A percentile compares a stretch with the other conserved stretches of the same genome.
These are phyloP conservation scores for Solanum verrucosum DNA, from an alignment of 257 asterid genomes.

Conservation along the genomic window DNA sequence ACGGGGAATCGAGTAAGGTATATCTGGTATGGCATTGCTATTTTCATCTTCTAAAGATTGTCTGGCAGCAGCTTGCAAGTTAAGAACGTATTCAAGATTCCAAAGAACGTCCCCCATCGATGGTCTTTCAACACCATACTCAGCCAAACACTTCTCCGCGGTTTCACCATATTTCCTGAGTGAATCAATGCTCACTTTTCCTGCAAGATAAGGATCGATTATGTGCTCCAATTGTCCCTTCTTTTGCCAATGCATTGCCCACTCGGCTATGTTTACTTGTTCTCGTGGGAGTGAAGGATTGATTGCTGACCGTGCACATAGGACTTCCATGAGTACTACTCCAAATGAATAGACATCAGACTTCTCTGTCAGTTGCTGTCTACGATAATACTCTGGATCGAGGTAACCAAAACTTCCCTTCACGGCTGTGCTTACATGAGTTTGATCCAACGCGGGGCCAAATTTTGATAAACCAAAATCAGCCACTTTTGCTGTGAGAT, in stretches of 20 bases:
- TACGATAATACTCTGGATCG: conserved; percentile 23
- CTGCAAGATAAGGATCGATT: conserved; percentile 13
- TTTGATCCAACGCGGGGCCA: conserved; percentile 21
- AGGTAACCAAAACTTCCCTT: conserved; percentile 29
- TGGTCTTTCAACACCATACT: conserved; percentile 25
- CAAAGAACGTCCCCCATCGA: conserved; percentile 32
- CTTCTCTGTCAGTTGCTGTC: conserved; percentile 24
- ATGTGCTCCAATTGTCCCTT: conserved; percentile 19
- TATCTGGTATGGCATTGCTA: conserved; percentile 11
- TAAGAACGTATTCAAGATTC: conserved; percentile 23
- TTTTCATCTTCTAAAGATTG: conserved; percentile 3
- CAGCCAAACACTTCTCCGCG: conserved; percentile 25
- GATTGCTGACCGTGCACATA: conserved; percentile 25
- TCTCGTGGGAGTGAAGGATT: conserved; percentile 23
- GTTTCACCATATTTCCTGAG: conserved; percentile 20
- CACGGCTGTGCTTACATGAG: conserved; percentile 20
- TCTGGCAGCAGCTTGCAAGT: conserved; percentile 18
- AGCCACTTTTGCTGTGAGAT: conserved; percentile 19
- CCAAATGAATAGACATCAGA: conserved; percentile 31
- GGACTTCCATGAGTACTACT: conserved; percentile 22
- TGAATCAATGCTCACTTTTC: conserved; percentile 9
- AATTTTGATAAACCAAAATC: conserved; percentile 24
- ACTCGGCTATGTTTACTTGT: conserved; percentile 24
- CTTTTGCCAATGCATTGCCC: conserved; percentile 32
- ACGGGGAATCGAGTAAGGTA: conserved; percentile 13